Conservation (phyloP, 495 filamentous ascomycete genomes). For the Xylaria longipes region DNA sequence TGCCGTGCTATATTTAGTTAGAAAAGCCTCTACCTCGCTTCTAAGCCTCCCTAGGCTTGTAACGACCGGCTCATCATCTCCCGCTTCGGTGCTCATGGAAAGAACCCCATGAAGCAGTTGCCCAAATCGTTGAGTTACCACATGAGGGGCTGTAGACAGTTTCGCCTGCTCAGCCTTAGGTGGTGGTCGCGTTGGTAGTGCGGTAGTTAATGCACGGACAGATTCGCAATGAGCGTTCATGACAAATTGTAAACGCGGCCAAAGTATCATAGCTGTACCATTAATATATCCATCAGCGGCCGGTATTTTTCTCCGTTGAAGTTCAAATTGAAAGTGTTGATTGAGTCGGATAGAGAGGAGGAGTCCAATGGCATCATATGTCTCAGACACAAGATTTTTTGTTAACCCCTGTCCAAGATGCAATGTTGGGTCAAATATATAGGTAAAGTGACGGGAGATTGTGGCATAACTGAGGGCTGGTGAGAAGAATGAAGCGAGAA, state of each 20-base stretch:
- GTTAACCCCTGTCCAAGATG: constrained; percentile 77
- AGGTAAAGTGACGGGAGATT: constrained; percentile 71
- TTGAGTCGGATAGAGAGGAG: constrained; percentile 92
- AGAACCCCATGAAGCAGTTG: constrained; percentile 87
- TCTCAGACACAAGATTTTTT: constrained; percentile 74
- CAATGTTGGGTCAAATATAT: constrained; percentile 87
- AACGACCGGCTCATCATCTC: constrained; percentile 90
- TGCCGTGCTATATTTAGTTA: constrained; percentile 66
- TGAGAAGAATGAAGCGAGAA: constrained; percentile 88
- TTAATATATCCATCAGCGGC: constrained; percentile 92
- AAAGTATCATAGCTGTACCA: constrained; percentile 91
- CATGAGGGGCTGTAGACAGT: constrained; percentile 85
- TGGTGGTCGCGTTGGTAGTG: constrained; percentile 50
- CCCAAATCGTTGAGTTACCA: constrained; percentile 90
- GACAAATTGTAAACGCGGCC: constrained; percentile 91
- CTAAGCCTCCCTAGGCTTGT: constrained; percentile 78
- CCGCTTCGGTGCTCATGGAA: constrained; percentile 79
- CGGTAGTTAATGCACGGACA: constrained; percentile 65
- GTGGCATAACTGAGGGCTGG: constrained; percentile 60
- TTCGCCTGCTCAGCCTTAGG: constrained; percentile 65
- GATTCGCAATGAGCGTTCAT: constrained; percentile 94
- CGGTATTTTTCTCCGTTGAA: constrained; percentile 89
- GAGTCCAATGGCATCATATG: constrained; percentile 83
- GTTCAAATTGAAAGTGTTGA: constrained; percentile 89
- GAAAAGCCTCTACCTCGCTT: constrained; percentile 77